Conservation (phyloP, 345 rosid species). For the Anacardium occidentale region DNA sequence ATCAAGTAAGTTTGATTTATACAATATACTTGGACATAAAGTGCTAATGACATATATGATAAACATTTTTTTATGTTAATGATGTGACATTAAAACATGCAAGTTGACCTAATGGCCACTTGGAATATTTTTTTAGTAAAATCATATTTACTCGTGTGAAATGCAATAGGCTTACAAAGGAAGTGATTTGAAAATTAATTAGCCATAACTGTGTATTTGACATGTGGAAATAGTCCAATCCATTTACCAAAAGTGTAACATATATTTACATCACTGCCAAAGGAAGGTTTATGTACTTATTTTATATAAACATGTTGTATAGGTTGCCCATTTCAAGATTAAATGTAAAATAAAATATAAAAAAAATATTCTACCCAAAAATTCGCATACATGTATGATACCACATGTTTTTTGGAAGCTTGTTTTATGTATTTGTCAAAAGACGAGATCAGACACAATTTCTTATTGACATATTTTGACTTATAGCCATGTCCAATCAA, state of each 20-base stretch:
- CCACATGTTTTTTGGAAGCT: not conserved
- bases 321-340: not conserved
- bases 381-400: not conserved
- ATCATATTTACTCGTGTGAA: not conserved
- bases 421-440: not conserved
- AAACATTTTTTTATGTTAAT: not conserved
- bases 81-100: not conserved
- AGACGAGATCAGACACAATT: not conserved
- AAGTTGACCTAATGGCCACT: not conserved
- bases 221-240: not conserved
- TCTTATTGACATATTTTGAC: constrained; percentile 8
- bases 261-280: not conserved
- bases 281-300: no score
- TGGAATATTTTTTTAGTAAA: constrained; percentile 6
- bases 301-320: no score
- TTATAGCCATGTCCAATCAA: constrained; percentile 87
- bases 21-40: not conserved
- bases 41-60: not conserved
- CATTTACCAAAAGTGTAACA: not conserved
- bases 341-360: not conserved
- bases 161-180: not conserved
- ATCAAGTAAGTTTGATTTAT: constrained; percentile 53
- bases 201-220: not conserved
- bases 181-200: not conserved
- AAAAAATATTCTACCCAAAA: not conserved